These are phyloP conservation scores for Boletus insuetus DNA, from an alignment of 768 basidiomycete species.

Conservation along the genomic window DNA sequence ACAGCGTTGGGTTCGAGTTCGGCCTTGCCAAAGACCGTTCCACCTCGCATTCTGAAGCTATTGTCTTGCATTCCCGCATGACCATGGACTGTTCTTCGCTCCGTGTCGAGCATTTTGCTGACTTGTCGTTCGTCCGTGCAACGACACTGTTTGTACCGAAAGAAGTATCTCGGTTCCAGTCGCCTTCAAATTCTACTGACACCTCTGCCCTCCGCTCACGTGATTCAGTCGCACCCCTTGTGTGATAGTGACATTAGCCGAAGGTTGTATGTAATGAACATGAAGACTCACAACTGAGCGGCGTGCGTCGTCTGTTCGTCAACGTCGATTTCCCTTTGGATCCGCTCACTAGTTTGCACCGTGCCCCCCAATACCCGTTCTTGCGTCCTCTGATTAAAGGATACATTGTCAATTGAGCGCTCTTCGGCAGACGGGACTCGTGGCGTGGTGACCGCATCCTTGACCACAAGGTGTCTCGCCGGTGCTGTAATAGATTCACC, in stretches of 20 bases:
- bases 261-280: not conserved
- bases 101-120: not conserved
- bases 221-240: not conserved
- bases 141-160: not conserved
- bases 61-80: not conserved
- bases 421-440: not conserved
- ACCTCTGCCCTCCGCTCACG: not conserved
- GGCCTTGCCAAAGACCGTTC: not conserved
- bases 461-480: not conserved
- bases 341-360: not conserved
- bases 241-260: not conserved
- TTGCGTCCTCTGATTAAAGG: not conserved
- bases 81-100: not conserved
- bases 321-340: not conserved
- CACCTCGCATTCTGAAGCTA: not conserved
- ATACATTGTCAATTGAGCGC: not conserved
- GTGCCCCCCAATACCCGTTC: too few species aligned
- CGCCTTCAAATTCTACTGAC: not conserved
- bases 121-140: not conserved
- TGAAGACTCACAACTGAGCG: conserved; percentile 1
- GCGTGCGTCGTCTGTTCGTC: not conserved
- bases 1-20: not conserved
- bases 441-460: not conserved
- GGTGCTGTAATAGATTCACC: not conserved
- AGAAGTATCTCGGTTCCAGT: not conserved